Evolutionary conservation across 2,329 filamentous ascomycete genomes (phyloP), one percentile per base, ranked within the genome.

Genomic region (Colletotrichum costaricense): DNA sequence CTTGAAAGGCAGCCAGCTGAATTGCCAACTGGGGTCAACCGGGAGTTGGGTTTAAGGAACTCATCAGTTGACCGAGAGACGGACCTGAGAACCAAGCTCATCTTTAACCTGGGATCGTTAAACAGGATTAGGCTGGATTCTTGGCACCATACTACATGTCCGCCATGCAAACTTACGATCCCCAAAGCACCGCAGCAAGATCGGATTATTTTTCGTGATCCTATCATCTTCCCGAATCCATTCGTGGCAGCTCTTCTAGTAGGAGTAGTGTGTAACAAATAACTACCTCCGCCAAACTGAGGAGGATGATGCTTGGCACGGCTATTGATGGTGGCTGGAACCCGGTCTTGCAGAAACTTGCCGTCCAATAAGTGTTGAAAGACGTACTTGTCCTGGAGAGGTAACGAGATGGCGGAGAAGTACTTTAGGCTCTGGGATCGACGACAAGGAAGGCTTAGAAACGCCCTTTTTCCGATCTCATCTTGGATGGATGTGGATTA

Each of bases 381-480:
- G 3, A 26, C 33, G n/a, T 33, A 33, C 11, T 66, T 63, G 26
- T 56, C 60, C 28, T 22, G 33, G n/a, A 12, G 14, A n/a, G 42
- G 35, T 14, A 35, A 8, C 54, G 30, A 68, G 66, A 69, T 64
- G 54, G 30, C 55, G 33, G 55, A 22, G 46, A 58, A 63, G 28
- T 19, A 65, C 38, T 14, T 24, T 19, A 28, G 49, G 19, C 22
- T 70, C 57, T 55, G 22, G 52, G 67, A 73, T 73, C 71, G 71
- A 64, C 55, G 67, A 52, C 70, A 60, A 63, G 70, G 70, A 71
- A 62, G 30, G 30, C 30, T 30, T 30, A 30, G 8, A 33, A 9
- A 33, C 22, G 26, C 22, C 33, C 49, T 9, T 33, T 33, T 28
- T 35, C 26, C 28, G 24, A 56, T 22, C 38, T 49, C 14, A 22